Base-by-base conservation (phyloP, 352 stramenopile species). In the Phytophthora colocasiae region DNA sequence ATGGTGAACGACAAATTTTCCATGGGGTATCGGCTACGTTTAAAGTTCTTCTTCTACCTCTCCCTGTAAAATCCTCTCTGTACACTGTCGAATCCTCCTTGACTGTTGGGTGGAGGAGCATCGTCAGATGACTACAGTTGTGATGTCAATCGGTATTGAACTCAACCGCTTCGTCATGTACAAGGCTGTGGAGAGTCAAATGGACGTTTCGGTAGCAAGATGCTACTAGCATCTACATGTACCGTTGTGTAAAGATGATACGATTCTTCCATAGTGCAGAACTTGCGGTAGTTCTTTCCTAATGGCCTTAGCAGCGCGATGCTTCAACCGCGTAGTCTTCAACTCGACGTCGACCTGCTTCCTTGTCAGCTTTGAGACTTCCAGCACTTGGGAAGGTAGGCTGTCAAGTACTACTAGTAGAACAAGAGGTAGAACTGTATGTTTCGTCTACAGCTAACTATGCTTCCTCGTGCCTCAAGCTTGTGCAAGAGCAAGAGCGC, bases 1-100 rank as follows among this genome's bases (percentile, higher is more conserved):
- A 78, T 91, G 53, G 86, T 93, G 78, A 75, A 86, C 46, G 83
- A 87, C 17, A 87, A 88, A 39, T 75, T 95, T 61, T 66, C 59
- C 19, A 19, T 19, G 19, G 19, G 19, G 19, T 19, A 19, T 19
- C 19, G 19, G 19, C 19, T 19, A 19, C 19, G 19, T 19, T 19
- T 19, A 19, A 19, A 19, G 19, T 19, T 19, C 19, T 22, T 3
- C 76, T 78, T 10, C 66, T 91, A 14, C 31, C 31, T 36, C 31
- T 36, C 1, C 31, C 29, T 34, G 29, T 1, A 34, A 7, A 34
- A 34, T 34, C 29, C 31, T 36, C 31, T 36, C 8, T 9, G 38
- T 26, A n/a, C 51, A 43, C 45, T 67, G 49, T 41, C 48, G 12
- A 26, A 79, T 68, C 17, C 58, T 43, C n/a, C 4, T 75, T 56